Conservation (phyloP, 768 basidiomycete genomes). For the Rhodotorula diobovata region DNA sequence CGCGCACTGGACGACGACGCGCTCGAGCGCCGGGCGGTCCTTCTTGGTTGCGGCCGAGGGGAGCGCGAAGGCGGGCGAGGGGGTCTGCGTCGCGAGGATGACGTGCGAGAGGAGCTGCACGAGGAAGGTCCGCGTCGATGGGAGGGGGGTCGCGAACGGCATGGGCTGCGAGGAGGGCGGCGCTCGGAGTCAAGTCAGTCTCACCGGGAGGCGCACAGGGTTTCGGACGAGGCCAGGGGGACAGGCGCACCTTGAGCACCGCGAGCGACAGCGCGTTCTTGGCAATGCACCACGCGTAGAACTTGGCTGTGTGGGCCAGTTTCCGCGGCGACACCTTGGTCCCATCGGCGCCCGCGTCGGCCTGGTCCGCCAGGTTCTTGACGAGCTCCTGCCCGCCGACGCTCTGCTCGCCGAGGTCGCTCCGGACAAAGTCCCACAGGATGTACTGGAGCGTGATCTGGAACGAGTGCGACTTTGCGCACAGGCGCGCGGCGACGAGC, state of each 20-base stretch:
- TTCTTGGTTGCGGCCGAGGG: constrained; percentile 42
- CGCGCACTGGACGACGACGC: constrained; percentile 71
- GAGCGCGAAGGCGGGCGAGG: constrained; percentile 59
- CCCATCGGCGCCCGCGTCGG: constrained; percentile 47
- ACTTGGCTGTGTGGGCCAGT: constrained; percentile 68
- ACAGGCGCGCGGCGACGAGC: constrained; percentile 75
- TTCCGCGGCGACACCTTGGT: constrained; percentile 54
- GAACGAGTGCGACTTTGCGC: constrained; percentile 59
- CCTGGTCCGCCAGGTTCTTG: constrained; percentile 53
- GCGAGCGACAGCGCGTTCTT: constrained; percentile 70
- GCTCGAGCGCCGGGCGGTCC: constrained; percentile 62
- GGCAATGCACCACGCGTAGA: constrained; percentile 89
- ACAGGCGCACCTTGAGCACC: constrained; percentile 68
- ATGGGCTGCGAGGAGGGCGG: constrained; percentile 61
- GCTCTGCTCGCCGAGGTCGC: constrained; percentile 67
- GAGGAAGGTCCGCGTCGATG: constrained; percentile 63
- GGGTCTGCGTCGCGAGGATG: constrained; percentile 68
- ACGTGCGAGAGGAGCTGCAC: constrained; percentile 64
- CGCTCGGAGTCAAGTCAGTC: background rate
- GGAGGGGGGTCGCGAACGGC: constrained; percentile 71
- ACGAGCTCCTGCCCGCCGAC: constrained; percentile 76
- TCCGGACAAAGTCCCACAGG: constrained; percentile 93
- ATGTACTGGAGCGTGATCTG: constrained; percentile 90
- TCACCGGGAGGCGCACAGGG: too few relatives aligned
- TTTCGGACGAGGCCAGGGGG: background rate